phyloP scores from a whole-genome alignment of 768 basidiomycete species.

The Crucibulum laeve region DNA sequence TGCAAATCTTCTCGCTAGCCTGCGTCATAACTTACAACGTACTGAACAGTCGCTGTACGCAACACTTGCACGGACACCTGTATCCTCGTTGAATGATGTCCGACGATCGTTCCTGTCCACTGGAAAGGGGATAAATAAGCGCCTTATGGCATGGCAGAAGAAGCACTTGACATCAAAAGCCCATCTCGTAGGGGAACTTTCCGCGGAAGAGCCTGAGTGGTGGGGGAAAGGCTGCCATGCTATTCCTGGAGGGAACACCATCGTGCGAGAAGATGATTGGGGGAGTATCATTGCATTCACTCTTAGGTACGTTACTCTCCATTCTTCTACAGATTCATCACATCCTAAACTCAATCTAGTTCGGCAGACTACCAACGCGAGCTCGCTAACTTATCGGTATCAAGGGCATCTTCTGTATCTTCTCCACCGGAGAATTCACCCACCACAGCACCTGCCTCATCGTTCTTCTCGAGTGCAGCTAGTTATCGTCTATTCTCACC shows the following conservation, averaged over 20 bases:
- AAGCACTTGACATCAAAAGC: conserved; percentile 45
- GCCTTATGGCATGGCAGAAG: conserved; percentile 58
- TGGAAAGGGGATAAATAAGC: conserved; percentile 47
- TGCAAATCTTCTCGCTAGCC: conserved; percentile 34
- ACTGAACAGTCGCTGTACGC: conserved; percentile 57
- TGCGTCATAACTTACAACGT: conserved; percentile 55
- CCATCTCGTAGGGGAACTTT: conserved; percentile 20
- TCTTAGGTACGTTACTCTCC: conserved; percentile 42
- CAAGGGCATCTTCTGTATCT: conserved; percentile 18
- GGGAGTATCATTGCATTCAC: conserved; percentile 79
- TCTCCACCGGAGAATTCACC: conserved; percentile 8
- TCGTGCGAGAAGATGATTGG: conserved; percentile 70
- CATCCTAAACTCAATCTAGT: conserved; percentile 26
- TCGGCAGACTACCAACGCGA: conserved; percentile 56
- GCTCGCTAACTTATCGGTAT: conserved; percentile 32
- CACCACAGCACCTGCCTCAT: conserved; percentile 22
- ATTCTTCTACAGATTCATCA: not conserved
- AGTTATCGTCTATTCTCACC: conserved; percentile 48
- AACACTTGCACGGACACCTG: conserved; percentile 45
- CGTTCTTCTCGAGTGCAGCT: conserved; percentile 43
- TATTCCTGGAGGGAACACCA: conserved; percentile 61
- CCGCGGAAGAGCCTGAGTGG: conserved; percentile 56
- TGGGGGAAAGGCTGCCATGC: conserved; percentile 58
- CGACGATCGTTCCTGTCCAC: conserved; percentile 51
- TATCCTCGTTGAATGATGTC: conserved; percentile 53